Conservation (phyloP, 352 stramenopile genomes). For the Plasmopara muralis region DNA sequence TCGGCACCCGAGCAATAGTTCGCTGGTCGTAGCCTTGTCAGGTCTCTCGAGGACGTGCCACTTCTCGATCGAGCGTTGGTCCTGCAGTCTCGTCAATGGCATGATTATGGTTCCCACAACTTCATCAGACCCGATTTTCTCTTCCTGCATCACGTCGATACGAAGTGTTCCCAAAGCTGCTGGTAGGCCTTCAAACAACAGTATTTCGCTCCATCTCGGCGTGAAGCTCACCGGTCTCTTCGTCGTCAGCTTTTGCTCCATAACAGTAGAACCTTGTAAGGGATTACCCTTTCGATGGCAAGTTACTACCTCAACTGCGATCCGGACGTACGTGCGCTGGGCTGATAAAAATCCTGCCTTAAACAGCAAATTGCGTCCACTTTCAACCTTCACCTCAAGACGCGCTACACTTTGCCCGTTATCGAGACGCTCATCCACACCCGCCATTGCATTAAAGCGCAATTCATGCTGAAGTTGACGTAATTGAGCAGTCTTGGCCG, state of each 20-base stretch:
- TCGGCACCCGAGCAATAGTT: constrained; percentile 40
- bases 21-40: constrained; percentile 22
- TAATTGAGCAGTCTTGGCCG: constrained; percentile 38
- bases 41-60: constrained; percentile 43
- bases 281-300: constrained; percentile 3
- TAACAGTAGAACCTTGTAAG: constrained; percentile 16
- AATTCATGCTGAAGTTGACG: constrained; percentile 38
- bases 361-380: constrained; percentile 38
- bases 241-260: constrained; percentile 30
- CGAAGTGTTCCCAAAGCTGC: constrained; percentile 34
- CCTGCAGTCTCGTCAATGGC: constrained; percentile 38
- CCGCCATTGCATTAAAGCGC: constrained; percentile 36
- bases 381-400: constrained; percentile 40
- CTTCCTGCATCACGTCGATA: constrained; percentile 58
- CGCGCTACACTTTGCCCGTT: constrained; percentile 33
- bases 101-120: constrained; percentile 33
- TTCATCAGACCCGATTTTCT: constrained; percentile 41
- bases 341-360: constrained; percentile 39
- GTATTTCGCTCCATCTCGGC: constrained; percentile 34
- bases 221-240: constrained; percentile 27
- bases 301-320: constrained; percentile 29
- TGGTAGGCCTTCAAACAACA: constrained; percentile 41
- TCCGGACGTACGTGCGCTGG: constrained; percentile 48
- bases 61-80: constrained; percentile 38
- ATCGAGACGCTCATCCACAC: constrained; percentile 49